Base-by-base conservation (phyloP, 495 filamentous ascomycete species). In the Darksidea phi region DNA sequence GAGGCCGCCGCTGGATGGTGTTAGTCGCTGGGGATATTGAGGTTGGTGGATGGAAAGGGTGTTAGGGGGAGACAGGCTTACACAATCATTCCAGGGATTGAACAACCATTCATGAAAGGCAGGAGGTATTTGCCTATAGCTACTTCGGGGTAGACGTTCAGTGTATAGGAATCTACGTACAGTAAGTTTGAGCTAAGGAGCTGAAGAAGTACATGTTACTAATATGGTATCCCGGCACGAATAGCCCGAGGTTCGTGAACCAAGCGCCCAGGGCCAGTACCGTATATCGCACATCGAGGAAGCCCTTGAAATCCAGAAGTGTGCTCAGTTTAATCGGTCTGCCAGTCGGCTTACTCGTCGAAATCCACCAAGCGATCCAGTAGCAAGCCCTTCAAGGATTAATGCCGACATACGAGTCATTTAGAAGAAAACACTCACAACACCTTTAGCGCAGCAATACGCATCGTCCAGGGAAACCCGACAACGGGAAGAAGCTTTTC, bases 301-400 rank as follows among this genome's bases (percentile, higher is more conserved):
- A 61, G 8, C 58, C 58, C 20, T 41, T 48, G 24, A 54, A 61
- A 26, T 61, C 58, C 15, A 61, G 17, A 18, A 61, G 58, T n/a
- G 49, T 46, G 12, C 37, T 52, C 1, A 17, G 23, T 15, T 5
- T 23, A 17, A 28, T 21, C 8, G 21, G 32, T 15, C 53, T 48
- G 1, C 24, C 21, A 2, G 58, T 20, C 1, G 2, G 34, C 34
- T 53, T 54, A 18, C 41, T 54, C 2, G 58, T 54, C 0, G 58
- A 61, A 26, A 61, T 38, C 20, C 7, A 47, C 18, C 48, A 8
- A 1, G 49, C 58, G 23, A 55, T 10, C 3, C 17, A n/a, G 50
- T 54, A 61, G 25, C 49, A 61, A 6, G 37, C 4, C 8, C 57
- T 61, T 2, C 4, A n/a, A 3, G 18, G 1, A 23, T 54, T 23